Conservation (phyloP, 331 rosid genomes). For the Acacia concinna region DNA sequence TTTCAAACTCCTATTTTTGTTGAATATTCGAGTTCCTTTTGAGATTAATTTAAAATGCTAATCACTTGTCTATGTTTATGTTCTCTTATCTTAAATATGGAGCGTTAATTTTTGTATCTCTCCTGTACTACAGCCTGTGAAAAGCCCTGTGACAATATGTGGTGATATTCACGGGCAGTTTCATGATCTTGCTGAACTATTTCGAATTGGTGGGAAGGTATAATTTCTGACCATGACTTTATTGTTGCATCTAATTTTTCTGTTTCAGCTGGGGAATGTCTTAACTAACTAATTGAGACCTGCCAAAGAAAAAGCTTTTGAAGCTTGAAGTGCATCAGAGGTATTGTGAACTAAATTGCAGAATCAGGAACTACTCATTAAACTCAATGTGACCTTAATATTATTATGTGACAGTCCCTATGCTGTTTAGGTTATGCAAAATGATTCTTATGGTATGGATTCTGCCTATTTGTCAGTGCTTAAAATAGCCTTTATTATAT, state of each 20-base stretch:
- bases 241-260: slow-evolving; percentile 34
- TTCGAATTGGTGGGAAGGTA: slow-evolving; percentile 97
- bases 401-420: not conserved
- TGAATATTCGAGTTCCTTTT: slow-evolving; percentile 20
- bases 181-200: slow-evolving; percentile 92
- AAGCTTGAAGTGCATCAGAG: slow-evolving; percentile 48
- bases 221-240: slow-evolving; percentile 37
- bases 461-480: not conserved
- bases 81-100: slow-evolving; percentile 17
- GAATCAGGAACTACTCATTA: slow-evolving; percentile 31
- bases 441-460: slow-evolving; percentile 13
- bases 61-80: slow-evolving; percentile 1
- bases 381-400: slow-evolving; percentile 27
- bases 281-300: slow-evolving; percentile 47
- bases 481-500: slow-evolving; percentile 5
- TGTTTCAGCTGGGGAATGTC: slow-evolving; percentile 51
- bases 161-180: slow-evolving; percentile 96
- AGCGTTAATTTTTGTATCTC: slow-evolving; percentile 32
- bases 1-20: slow-evolving; percentile 3
- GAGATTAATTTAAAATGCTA: not conserved
- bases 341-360: slow-evolving; percentile 41
- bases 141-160: slow-evolving; percentile 94
- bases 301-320: slow-evolving; percentile 45
- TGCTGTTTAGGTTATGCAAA: slow-evolving; percentile 11
- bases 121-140: slow-evolving; percentile 73